These are phyloP conservation scores for Aspergillus costaricaensis DNA, from an alignment of 2,329 filamentous ascomycete species.

Conservation along the genomic window DNA sequence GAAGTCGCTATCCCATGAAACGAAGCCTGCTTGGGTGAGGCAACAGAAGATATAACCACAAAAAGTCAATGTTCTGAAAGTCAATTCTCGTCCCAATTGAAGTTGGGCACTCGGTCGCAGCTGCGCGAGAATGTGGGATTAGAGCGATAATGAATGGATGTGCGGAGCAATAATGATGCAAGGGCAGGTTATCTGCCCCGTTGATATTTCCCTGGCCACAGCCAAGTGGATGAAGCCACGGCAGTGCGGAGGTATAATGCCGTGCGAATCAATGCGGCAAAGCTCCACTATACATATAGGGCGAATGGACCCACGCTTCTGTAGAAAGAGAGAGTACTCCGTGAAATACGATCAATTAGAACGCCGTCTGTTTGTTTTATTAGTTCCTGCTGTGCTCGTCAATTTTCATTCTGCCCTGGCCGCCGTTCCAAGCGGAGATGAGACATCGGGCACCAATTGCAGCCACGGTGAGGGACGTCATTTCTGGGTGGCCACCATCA, in stretches of 20 bases:
- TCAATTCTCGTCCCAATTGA: background rate
- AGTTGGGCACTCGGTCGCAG: conserved; percentile 10
- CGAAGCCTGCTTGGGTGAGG: background rate
- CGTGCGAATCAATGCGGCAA: conserved; percentile 12
- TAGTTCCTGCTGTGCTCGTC: background rate
- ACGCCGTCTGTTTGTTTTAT: background rate
- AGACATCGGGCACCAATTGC: conserved; percentile 16
- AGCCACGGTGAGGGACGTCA: background rate
- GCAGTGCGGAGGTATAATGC: conserved; percentile 8
- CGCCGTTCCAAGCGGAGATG: background rate
- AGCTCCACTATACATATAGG: conserved; percentile 9
- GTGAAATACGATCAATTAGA: conserved; percentile 1
- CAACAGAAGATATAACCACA: background rate
- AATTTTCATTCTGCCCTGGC: background rate
- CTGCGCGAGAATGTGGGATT: conserved; percentile 9
- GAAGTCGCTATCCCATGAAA: background rate
- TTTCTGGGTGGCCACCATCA: background rate
- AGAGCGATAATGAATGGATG: conserved; percentile 5
- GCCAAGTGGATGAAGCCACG: conserved; percentile 15
- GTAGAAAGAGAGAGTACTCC: background rate
- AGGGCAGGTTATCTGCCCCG: conserved; percentile 20
- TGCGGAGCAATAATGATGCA: conserved; percentile 17
- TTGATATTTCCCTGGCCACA: conserved; percentile 12
- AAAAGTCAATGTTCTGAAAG: background rate
- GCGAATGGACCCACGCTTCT: background rate